A percentile compares a stretch with the other conserved stretches of the same genome.
These are phyloP conservation scores for Lactarius sanguifluus DNA, from an alignment of 768 basidiomycete species.

Conservation along the genomic window DNA sequence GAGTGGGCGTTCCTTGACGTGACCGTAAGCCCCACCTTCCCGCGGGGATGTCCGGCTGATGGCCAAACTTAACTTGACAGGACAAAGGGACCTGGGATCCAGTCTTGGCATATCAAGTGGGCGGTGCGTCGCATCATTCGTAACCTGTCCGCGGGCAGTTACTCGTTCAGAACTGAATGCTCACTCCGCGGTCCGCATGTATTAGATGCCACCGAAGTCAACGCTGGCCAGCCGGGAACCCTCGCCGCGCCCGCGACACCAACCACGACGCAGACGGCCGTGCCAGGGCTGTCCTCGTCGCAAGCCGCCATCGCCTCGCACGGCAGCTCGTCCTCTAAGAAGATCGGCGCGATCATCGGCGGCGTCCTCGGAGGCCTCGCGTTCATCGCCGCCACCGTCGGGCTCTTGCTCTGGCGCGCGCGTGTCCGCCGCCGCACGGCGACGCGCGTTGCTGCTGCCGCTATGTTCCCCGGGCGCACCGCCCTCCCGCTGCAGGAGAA, in stretches of 20 bases:
- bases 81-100: slow-evolving; percentile 12
- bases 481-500: slow-evolving; percentile 17
- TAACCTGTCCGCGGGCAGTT: neutral
- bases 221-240: neutral
- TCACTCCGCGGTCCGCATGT: neutral
- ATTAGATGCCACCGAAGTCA: slow-evolving; percentile 3
- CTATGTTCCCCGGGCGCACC: slow-evolving; percentile 5
- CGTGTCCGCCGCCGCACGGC: slow-evolving; percentile 18
- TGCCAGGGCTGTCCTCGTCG: slow-evolving; percentile 4
- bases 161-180: neutral
- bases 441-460: slow-evolving; percentile 5
- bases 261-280: slow-evolving; percentile 10
- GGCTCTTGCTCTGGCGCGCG: slow-evolving; percentile 7
- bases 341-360: slow-evolving; percentile 1
- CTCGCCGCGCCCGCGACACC: slow-evolving; percentile 1
- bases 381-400: neutral
- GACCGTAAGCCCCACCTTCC: slow-evolving; percentile 5
- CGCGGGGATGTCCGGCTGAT: neutral
- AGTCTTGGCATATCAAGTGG: slow-evolving; percentile 5
- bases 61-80: neutral
- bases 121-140: slow-evolving; percentile 6
- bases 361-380: slow-evolving; percentile 9
- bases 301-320: neutral
- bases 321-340: neutral
- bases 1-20: slow-evolving; percentile 22